Conservation (phyloP, 2,329 filamentous ascomycete species). For the Fusarium coicis region DNA sequence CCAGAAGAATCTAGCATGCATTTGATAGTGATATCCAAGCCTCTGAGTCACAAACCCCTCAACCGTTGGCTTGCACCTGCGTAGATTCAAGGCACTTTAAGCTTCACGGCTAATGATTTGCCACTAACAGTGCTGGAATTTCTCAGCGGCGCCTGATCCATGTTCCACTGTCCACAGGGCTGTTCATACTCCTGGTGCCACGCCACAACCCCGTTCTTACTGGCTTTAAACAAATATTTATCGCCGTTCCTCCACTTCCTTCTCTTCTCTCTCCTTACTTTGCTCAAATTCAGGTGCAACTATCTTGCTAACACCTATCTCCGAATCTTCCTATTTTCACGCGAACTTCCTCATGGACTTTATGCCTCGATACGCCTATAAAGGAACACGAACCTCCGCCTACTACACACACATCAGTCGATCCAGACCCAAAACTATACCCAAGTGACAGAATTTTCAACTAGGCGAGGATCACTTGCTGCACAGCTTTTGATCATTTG, state of each 20-base stretch:
- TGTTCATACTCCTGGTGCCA: slow-evolving; percentile 29
- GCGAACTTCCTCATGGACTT: slow-evolving; percentile 42
- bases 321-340: neutral
- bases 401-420: slow-evolving; percentile 36
- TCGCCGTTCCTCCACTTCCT: slow-evolving; percentile 20
- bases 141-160: slow-evolving; percentile 33
- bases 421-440: slow-evolving; percentile 37
- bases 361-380: slow-evolving; percentile 39
- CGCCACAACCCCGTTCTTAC: slow-evolving; percentile 37
- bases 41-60: slow-evolving; percentile 12
- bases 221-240: slow-evolving; percentile 40
- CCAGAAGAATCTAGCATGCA: neutral
- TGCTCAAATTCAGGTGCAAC: slow-evolving; percentile 29
- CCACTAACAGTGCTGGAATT: slow-evolving; percentile 36
- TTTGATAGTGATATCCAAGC: neutral
- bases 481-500: slow-evolving; percentile 24
- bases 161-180: slow-evolving; percentile 29
- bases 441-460: slow-evolving; percentile 31
- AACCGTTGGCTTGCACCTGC: slow-evolving; percentile 11
- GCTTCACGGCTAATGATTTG: slow-evolving; percentile 23
- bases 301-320: slow-evolving; percentile 27
- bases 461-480: slow-evolving; percentile 42
- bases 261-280: neutral
- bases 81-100: neutral
- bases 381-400: slow-evolving; percentile 31